Percentiles rank a stretch among this genome's conserved stretches.
Conservation (phyloP, 306 rosid genomes). For the Cicer arietinum region DNA sequence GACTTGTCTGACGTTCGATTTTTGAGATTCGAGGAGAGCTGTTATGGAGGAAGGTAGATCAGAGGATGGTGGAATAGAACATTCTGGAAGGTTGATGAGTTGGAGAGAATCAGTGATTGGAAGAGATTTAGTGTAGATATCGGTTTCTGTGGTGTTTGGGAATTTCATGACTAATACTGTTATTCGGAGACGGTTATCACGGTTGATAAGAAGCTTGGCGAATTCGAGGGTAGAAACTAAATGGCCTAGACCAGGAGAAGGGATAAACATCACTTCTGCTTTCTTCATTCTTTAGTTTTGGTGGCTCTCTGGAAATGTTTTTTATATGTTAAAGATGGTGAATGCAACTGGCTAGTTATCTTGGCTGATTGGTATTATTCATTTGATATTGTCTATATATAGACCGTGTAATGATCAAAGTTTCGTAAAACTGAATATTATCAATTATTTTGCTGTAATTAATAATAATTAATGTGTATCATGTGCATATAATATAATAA, state of each 20-base stretch:
- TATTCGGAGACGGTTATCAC: neutral
- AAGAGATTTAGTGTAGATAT: neutral
- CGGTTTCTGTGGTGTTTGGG: neutral
- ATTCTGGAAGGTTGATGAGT: neutral
- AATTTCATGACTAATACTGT: neutral
- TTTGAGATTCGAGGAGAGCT: conserved; percentile 36
- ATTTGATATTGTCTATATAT: too few relatives aligned
- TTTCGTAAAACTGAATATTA: too few relatives aligned
- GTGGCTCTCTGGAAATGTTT: too few relatives aligned
- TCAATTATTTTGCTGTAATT: too few relatives aligned
- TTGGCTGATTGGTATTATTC: too few relatives aligned
- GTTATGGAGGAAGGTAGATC: neutral
- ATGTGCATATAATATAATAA: too few relatives aligned
- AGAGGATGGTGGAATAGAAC: neutral
- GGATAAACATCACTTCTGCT: conserved; percentile 10
- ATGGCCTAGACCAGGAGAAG: neutral
- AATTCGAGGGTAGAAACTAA: neutral
- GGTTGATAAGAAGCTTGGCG: neutral
- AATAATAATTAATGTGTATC: too few relatives aligned
- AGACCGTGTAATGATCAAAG: too few relatives aligned
- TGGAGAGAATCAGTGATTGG: neutral
- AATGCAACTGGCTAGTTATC: too few relatives aligned
- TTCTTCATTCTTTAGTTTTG: neutral
- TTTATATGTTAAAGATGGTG: too few relatives aligned
- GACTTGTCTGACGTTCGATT: conserved; percentile 38